phyloP scores from a whole-genome alignment of 208 protist genomes.

The Trichomonas tenax region DNA sequence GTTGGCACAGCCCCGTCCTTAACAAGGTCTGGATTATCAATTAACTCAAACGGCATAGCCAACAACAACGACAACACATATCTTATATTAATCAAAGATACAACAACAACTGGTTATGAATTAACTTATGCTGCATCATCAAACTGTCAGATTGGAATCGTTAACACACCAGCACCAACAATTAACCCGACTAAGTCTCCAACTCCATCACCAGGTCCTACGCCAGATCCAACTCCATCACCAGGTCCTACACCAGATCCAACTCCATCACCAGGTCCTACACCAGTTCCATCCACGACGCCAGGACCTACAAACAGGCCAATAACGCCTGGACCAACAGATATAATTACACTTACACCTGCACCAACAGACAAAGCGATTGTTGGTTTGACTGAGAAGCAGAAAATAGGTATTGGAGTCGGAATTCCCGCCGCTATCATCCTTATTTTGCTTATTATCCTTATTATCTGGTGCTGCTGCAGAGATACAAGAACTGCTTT shows the following conservation, averaged over 20 bases:
- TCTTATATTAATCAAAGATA: too few relatives aligned
- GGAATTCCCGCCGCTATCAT: background rate
- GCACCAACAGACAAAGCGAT: background rate
- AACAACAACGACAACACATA: too few relatives aligned
- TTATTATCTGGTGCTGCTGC: background rate
- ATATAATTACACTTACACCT: background rate
- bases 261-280: background rate
- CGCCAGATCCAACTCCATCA: too few relatives aligned
- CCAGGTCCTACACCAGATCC: background rate
- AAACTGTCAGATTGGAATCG: background rate
- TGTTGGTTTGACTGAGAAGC: background rate
- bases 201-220: too few relatives aligned
- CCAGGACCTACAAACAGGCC: background rate
- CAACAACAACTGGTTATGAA: too few relatives aligned
- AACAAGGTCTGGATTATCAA: too few relatives aligned
- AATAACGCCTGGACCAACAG: too few relatives aligned
- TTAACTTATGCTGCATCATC: background rate
- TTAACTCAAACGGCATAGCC: too few relatives aligned
- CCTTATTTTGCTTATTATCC: background rate
- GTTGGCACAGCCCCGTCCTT: too few relatives aligned
- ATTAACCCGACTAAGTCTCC: too few relatives aligned
- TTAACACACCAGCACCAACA: background rate
- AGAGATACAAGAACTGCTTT: background rate
- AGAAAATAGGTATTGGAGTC: background rate
- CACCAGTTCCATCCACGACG: background rate